Conservation (phyloP, 371 early-diverging fungal species). For the Lichtheimia ornata region DNA sequence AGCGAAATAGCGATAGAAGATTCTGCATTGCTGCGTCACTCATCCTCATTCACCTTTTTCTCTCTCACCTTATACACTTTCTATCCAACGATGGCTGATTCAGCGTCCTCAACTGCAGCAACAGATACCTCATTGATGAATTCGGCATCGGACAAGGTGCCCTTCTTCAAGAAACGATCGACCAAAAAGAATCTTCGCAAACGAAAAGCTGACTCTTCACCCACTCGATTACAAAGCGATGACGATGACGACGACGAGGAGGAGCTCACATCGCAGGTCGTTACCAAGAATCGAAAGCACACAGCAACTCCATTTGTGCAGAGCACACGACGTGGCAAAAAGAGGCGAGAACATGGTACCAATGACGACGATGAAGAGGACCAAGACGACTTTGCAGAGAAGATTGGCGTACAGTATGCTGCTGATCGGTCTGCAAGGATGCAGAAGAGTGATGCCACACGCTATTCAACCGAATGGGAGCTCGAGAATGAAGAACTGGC, state of each 20-base stretch:
- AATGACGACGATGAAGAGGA: conserved; percentile 28
- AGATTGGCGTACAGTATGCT: conserved; percentile 55
- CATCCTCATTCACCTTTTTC: no score
- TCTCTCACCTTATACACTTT: no score
- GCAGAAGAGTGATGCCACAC: conserved; percentile 54
- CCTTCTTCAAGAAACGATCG: conserved; percentile 62
- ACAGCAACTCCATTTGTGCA: conserved; percentile 44
- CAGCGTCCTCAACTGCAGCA: not conserved
- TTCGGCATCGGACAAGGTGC: conserved; percentile 20
- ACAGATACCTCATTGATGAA: not conserved
- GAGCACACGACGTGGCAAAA: conserved; percentile 37
- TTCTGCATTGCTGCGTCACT: no score
- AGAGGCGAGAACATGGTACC: conserved; percentile 16
- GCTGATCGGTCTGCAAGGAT: conserved; percentile 49
- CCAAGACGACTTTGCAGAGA: conserved; percentile 41
- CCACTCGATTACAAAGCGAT: conserved; percentile 23
- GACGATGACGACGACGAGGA: conserved; percentile 42
- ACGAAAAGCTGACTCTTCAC: conserved; percentile 22
- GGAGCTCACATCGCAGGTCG: conserved; percentile 36
- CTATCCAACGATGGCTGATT: conserved; percentile 1
- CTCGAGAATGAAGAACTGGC: conserved; percentile 42
- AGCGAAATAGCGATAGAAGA: no score
- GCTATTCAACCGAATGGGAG: conserved; percentile 54
- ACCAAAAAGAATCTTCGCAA: conserved; percentile 55
- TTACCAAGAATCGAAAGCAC: conserved; percentile 53